A percentile compares a stretch with the other conserved stretches of the same genome.
These are phyloP conservation scores for Selenicereus undatus DNA, from an alignment of 148 eudicot species.

Conservation along the genomic window DNA sequence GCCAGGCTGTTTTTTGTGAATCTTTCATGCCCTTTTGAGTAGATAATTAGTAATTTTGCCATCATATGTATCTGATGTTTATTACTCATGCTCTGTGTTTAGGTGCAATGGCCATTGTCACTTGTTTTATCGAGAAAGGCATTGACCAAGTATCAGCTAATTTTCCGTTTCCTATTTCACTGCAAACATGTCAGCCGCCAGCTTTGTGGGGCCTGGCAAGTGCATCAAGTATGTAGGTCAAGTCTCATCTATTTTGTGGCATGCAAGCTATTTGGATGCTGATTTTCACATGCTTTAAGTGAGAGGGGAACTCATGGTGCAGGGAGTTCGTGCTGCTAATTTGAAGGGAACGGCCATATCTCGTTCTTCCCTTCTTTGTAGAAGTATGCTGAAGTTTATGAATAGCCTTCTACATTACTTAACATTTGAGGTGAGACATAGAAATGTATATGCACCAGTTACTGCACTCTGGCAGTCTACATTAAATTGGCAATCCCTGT, in stretches of 20 bases:
- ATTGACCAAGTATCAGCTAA: slow-evolving; percentile 88
- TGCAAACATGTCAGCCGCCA: slow-evolving; percentile 94
- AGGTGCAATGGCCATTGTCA: slow-evolving; percentile 97
- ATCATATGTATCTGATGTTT: slow-evolving; percentile 14
- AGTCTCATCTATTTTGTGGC: slow-evolving; percentile 10
- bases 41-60: neutral
- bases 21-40: slow-evolving; percentile 1
- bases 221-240: slow-evolving; percentile 69
- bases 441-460: neutral
- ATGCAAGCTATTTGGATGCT: slow-evolving; percentile 6
- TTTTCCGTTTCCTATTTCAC: slow-evolving; percentile 88
- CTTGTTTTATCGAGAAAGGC: slow-evolving; percentile 94
- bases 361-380: slow-evolving; percentile 87
- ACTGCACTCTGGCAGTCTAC: neutral
- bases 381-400: slow-evolving; percentile 91
- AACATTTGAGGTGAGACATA: slow-evolving; percentile 75
- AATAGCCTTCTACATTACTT: slow-evolving; percentile 88
- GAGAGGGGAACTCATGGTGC: slow-evolving; percentile 28
- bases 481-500: neutral
- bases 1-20: slow-evolving; percentile 1
- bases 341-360: slow-evolving; percentile 76
- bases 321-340: slow-evolving; percentile 82
- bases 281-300: slow-evolving; percentile 2
- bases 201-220: slow-evolving; percentile 98
- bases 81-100: slow-evolving; percentile 19